phyloP scores from a whole-genome alignment of 1,139 yeast species.

The Geotrichum klebahnii region DNA sequence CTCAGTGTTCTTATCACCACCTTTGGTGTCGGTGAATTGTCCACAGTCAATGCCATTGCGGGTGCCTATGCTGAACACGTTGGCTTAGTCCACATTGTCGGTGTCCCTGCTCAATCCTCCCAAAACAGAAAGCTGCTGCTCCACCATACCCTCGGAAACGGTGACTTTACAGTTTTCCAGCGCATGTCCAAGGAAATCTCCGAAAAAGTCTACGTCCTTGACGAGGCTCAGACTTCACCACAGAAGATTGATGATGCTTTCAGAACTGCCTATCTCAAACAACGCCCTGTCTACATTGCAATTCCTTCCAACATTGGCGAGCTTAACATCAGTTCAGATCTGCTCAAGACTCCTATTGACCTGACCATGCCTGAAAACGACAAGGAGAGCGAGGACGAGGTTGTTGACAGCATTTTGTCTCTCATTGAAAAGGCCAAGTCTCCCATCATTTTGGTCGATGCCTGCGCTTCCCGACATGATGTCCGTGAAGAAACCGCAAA shows the following conservation, averaged over 20 bases:
- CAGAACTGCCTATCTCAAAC: conserved; percentile 63
- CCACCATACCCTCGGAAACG: conserved; percentile 76
- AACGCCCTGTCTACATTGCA: conserved; percentile 80
- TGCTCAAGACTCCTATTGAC: conserved; percentile 62
- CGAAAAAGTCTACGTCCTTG: conserved; percentile 59
- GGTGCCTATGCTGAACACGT: conserved; percentile 65
- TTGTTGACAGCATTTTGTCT: conserved; percentile 52
- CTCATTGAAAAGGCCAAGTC: conserved; percentile 55
- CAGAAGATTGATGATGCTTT: conserved; percentile 68
- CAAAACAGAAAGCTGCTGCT: conserved; percentile 58
- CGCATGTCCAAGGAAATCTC: conserved; percentile 70
- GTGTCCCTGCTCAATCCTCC: conserved; percentile 57
- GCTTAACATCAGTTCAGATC: conserved; percentile 51
- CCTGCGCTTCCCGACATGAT: conserved; percentile 78
- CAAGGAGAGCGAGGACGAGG: conserved; percentile 67
- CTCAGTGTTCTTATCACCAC: conserved; percentile 60
- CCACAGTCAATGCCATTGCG: conserved; percentile 65
- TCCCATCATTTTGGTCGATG: conserved; percentile 78
- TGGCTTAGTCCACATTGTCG: conserved; percentile 63
- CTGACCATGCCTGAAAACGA: conserved; percentile 60
- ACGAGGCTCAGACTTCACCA: conserved; percentile 62
- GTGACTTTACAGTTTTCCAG: conserved; percentile 68
- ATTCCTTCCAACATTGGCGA: conserved; percentile 80
- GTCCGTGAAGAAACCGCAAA: conserved; percentile 58
- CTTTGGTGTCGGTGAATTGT: conserved; percentile 69